Base-by-base conservation (phyloP, 2,329 filamentous ascomycete genomes). In the Pseudomassariella vexata region DNA sequence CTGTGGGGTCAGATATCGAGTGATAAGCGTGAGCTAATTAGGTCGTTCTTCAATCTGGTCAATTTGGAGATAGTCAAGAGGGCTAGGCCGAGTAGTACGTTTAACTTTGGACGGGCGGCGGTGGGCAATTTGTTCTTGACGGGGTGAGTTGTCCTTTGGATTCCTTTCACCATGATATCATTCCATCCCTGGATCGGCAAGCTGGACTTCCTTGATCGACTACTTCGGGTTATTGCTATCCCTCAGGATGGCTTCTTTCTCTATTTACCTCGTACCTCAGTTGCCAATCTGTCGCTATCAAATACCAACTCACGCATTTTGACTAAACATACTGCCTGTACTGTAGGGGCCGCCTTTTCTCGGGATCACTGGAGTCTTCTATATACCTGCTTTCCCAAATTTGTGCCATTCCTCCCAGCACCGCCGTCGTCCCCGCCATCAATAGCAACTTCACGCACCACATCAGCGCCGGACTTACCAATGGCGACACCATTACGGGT, bases 361-460 rank as follows among this genome's bases (percentile, higher is more conserved):
- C 86, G 1, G 90, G 90, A 19, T 90, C 83, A 37, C 90, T 96
- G 44, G 92, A 96, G 56, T 85, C 84, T 6, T 86, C 87, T 24
- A 92, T 96, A 40, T 95, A 95, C 53, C 74, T 96, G 3, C 72
- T 96, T 5, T 84, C 83, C 30, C 84, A 82, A 46, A 85, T 95
- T 42, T 94, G 89, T 50, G 78, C 77, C n/a, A 83, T 96, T 1
- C 83, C 87, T 0, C 71, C 76, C 9, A 70, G 79, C 31, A 78
- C 92, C 5, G 73, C 79, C 0, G 87, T 95, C 1, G 76, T 96
- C 11, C 92, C 90, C 0, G 87, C 85, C 4, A 85, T 96, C 46
- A 94, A 95, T 65, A 88, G 84, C 41, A 96, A 95, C 56, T 95
- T 95, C 63, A 86, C 86, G 0, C 85, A 94, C 49, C 90, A 96